Evolutionary conservation across 768 basidiomycete genomes (phyloP).

Genomic region (Termitomyces eurrhizus): DNA sequence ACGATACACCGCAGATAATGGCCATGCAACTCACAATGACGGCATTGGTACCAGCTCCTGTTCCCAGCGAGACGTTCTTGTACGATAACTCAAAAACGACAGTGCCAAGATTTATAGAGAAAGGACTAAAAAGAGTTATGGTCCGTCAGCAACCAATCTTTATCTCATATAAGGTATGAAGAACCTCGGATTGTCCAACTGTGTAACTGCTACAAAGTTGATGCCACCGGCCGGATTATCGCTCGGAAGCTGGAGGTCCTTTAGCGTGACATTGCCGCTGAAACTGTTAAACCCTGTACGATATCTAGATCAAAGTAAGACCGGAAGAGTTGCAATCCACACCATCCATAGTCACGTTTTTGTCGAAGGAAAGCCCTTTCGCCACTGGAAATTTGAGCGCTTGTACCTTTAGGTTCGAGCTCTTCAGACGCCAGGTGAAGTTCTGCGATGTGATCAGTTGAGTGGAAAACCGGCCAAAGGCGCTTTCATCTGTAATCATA

Average conservation of each 20-base stretch:
- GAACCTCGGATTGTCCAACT: slow-evolving; percentile 56
- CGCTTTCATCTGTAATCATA: slow-evolving; percentile 47
- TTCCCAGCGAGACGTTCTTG: slow-evolving; percentile 51
- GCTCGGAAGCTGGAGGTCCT: slow-evolving; percentile 60
- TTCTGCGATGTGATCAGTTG: slow-evolving; percentile 61
- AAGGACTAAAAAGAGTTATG: slow-evolving; percentile 41
- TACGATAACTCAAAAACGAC: slow-evolving; percentile 61
- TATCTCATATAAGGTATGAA: background rate
- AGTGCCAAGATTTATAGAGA: slow-evolving; percentile 65
- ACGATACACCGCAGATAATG: background rate
- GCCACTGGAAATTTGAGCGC: slow-evolving; percentile 66
- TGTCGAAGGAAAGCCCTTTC: slow-evolving; percentile 62
- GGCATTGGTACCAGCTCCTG: slow-evolving; percentile 48
- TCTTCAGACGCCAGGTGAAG: slow-evolving; percentile 66
- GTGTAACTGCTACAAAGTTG: slow-evolving; percentile 54
- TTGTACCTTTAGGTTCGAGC: slow-evolving; percentile 54
- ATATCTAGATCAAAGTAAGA: background rate
- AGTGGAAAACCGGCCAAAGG: slow-evolving; percentile 59
- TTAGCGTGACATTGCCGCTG: slow-evolving; percentile 46
- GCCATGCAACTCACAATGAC: slow-evolving; percentile 39
- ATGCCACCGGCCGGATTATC: slow-evolving; percentile 68
- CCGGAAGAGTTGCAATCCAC: slow-evolving; percentile 3
- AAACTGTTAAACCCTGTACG: slow-evolving; percentile 57
- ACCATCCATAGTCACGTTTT: slow-evolving; percentile 56
- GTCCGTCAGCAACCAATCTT: background rate